Evolutionary conservation across 768 basidiomycete genomes (phyloP).

Genomic region (Mycena vulgaris): DNA sequence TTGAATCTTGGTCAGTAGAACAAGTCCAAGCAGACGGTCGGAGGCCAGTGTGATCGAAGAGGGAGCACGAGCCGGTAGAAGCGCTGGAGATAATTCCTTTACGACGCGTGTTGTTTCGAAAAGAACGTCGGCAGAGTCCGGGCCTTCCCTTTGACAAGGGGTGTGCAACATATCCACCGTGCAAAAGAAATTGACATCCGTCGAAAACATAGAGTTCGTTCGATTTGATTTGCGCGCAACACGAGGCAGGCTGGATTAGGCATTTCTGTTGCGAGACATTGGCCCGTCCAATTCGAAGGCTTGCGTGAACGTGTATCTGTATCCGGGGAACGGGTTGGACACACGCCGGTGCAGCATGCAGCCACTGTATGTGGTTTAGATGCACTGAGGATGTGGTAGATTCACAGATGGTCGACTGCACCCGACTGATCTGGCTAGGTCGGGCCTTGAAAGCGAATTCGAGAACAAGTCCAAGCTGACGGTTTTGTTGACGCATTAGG

Average conservation of each 20-base stretch:
- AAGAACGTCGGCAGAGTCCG: constrained; percentile 40
- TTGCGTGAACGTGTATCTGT: constrained; percentile 73
- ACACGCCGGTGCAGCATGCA: constrained; percentile 77
- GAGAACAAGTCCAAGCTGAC: neutral
- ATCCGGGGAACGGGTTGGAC: constrained; percentile 75
- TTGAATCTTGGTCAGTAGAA: constrained; percentile 80
- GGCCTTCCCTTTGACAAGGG: constrained; percentile 30
- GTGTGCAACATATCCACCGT: constrained; percentile 28
- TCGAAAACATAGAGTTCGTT: constrained; percentile 36
- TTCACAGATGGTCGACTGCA: constrained; percentile 37
- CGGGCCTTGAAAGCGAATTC: constrained; percentile 34
- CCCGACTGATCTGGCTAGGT: constrained; percentile 36
- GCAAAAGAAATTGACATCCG: constrained; percentile 37
- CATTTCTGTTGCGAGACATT: constrained; percentile 66
- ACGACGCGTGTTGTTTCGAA: constrained; percentile 31
- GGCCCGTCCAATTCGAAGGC: constrained; percentile 62
- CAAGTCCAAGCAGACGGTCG: constrained; percentile 71
- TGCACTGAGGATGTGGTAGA: constrained; percentile 69
- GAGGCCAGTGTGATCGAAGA: constrained; percentile 75
- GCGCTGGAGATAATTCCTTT: constrained; percentile 62
- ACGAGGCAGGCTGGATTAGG: constrained; percentile 70
- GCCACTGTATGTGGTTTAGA: constrained; percentile 70
- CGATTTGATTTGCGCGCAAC: constrained; percentile 38
- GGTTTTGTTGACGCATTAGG: constrained; percentile 44
- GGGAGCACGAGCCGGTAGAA: constrained; percentile 74